Conservation (phyloP, 2,329 filamentous ascomycete genomes). For the Neophaeococcomyces aloes region DNA sequence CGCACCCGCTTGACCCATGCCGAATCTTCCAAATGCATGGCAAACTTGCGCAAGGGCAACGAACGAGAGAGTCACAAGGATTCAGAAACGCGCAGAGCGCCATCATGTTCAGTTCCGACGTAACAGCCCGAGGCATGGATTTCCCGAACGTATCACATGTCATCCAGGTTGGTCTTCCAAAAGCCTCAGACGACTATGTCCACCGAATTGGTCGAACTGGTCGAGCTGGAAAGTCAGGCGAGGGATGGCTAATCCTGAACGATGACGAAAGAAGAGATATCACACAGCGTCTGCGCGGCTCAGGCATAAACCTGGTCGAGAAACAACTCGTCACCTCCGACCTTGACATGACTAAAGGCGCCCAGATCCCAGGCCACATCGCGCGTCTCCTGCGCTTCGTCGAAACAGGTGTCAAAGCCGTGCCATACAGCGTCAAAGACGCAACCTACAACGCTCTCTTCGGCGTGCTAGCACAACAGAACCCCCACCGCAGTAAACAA, state of each 20-base stretch:
- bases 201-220: conserved; percentile 34
- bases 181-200: conserved; percentile 39
- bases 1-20: conserved; percentile 63
- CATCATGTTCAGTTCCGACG: conserved; percentile 42
- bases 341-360: conserved; percentile 27
- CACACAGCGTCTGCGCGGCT: conserved; percentile 40
- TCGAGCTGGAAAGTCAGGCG: conserved; percentile 45
- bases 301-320: conserved; percentile 42
- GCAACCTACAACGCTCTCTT: conserved; percentile 25
- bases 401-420: conserved; percentile 30
- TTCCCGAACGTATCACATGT: conserved; percentile 42
- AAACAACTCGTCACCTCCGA: conserved; percentile 31
- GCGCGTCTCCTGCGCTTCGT: conserved; percentile 27
- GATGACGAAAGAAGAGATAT: conserved; percentile 39
- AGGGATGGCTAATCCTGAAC: conserved; percentile 51
- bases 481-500: conserved; percentile 25
- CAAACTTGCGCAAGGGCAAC: conserved; percentile 57
- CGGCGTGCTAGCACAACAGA: conserved; percentile 18
- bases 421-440: conserved; percentile 23
- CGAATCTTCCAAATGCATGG: conserved; percentile 58
- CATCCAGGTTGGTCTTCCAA: conserved; percentile 41
- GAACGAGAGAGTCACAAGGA: conserved; percentile 58
- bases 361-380: conserved; percentile 22
- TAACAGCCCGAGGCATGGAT: conserved; percentile 41
- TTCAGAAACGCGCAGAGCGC: conserved; percentile 53